phyloP scores from a whole-genome alignment of 257 asterid genomes.

The Plantago major region DNA sequence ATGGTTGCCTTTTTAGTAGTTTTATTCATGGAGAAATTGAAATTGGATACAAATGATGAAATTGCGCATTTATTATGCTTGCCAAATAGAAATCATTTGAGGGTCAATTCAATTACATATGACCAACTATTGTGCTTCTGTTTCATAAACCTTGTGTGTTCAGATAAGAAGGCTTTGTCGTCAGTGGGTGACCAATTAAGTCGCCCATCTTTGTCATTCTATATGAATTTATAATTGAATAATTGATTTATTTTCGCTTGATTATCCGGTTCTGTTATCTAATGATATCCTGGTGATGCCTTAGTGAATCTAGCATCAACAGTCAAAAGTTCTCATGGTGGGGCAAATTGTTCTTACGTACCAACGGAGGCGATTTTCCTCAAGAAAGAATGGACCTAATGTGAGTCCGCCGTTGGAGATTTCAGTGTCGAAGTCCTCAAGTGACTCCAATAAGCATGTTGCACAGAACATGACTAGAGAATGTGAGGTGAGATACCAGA shows the following conservation, averaged over 20 bases:
- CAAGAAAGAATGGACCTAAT: slow-evolving; percentile 27
- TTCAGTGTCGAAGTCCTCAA: slow-evolving; percentile 19
- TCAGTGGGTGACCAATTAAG: not conserved
- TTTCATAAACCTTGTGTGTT: not conserved
- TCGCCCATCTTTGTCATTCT: not conserved
- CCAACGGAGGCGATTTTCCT: slow-evolving; percentile 50
- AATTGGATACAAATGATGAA: not conserved
- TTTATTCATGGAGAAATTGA: not conserved
- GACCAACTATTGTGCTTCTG: not conserved
- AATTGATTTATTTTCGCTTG: slow-evolving; percentile 1
- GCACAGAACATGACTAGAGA: slow-evolving; percentile 28
- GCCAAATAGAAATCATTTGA: not conserved
- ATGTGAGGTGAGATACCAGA: slow-evolving; percentile 41
- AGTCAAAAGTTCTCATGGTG: slow-evolving; percentile 30
- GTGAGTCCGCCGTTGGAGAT: slow-evolving; percentile 18
- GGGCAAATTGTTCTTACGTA: slow-evolving; percentile 55
- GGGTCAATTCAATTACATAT: not conserved
- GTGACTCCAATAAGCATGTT: slow-evolving; percentile 22
- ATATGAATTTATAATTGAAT: not conserved
- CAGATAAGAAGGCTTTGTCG: not conserved
- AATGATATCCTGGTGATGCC: slow-evolving; percentile 9
- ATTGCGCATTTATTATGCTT: not conserved
- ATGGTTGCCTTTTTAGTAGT: not conserved
- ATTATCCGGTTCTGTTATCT: not conserved
- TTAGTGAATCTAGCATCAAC: slow-evolving; percentile 19